phyloP scores from a whole-genome alignment of 164 flowering plant species.

The Piper betle region DNA sequence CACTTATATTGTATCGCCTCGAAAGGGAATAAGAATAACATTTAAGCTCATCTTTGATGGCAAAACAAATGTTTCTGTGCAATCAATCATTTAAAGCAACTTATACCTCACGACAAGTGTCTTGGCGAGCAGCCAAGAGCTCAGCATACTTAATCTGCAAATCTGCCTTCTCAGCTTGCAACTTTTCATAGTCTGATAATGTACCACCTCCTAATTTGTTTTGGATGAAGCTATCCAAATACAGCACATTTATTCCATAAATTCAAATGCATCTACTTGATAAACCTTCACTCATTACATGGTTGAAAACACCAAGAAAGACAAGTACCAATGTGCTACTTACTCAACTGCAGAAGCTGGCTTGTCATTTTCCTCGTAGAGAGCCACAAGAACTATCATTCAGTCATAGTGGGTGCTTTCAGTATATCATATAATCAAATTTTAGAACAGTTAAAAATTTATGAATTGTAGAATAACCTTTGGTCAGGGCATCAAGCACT shows the following conservation, averaged over 20 bases:
- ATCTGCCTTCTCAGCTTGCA: conserved; percentile 61
- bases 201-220: conserved; percentile 77
- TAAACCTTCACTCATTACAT: neutral
- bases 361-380: conserved; percentile 90
- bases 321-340: conserved; percentile 16
- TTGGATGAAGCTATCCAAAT: conserved; percentile 49
- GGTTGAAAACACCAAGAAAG: neutral
- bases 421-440: too few relatives aligned
- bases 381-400: conserved; percentile 67
- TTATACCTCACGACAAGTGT: conserved; percentile 58
- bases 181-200: conserved; percentile 60
- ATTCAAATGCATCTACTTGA: neutral
- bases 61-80: neutral
- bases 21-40: neutral
- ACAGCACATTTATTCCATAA: neutral
- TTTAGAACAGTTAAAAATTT: neutral
- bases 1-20: neutral
- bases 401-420: neutral
- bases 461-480: conserved; percentile 34
- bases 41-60: neutral
- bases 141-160: conserved; percentile 56
- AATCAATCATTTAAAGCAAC: neutral
- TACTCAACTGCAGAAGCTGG: conserved; percentile 88
- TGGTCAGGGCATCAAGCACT: conserved; percentile 85
- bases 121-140: conserved; percentile 46